Percentiles rank a stretch among this genome's conserved stretches.
Conservation (phyloP, 495 filamentous ascomycete genomes). For the Cenococcum geophilum region DNA sequence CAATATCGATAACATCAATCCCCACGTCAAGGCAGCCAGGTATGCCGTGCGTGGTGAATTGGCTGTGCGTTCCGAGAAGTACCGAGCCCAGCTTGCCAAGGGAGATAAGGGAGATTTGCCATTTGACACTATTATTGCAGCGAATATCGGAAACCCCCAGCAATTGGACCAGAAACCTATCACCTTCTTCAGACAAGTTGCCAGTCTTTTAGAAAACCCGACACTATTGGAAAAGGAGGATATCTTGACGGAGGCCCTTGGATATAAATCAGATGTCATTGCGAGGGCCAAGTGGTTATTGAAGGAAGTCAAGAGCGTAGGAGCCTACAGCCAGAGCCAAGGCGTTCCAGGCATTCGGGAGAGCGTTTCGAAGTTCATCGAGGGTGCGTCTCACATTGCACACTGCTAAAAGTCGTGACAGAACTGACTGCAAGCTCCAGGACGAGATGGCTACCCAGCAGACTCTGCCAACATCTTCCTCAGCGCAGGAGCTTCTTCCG, state of each 20-base stretch:
- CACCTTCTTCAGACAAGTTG: conserved; percentile 96
- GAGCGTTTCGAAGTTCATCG: conserved; percentile 86
- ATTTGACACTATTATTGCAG: conserved; percentile 84
- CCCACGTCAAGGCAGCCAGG: conserved; percentile 71
- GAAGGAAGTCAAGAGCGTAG: conserved; percentile 78
- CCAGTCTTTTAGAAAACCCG: conserved; percentile 91
- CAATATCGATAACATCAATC: conserved; percentile 86
- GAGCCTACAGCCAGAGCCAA: conserved; percentile 92
- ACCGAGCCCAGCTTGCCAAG: conserved; percentile 61
- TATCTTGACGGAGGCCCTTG: conserved; percentile 56
- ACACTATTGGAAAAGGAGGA: conserved; percentile 70
- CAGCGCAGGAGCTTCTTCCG: conserved; percentile 83
- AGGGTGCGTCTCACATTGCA: conserved; percentile 46
- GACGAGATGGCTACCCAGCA: conserved; percentile 79
- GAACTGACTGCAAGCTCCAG: conserved; percentile 36
- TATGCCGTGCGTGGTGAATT: conserved; percentile 97
- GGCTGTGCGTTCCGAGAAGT: conserved; percentile 82
- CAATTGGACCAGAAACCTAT: conserved; percentile 98
- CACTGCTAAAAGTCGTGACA: background rate
- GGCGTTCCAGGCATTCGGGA: conserved; percentile 78
- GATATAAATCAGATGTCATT: conserved; percentile 83
- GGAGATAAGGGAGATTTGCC: conserved; percentile 60
- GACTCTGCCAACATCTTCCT: conserved; percentile 76
- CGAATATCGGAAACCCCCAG: conserved; percentile 98
- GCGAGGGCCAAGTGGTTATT: conserved; percentile 74